Evolutionary conservation across 1,139 yeast species (phyloP).

Genomic region (Arxiozyma telluris): DNA sequence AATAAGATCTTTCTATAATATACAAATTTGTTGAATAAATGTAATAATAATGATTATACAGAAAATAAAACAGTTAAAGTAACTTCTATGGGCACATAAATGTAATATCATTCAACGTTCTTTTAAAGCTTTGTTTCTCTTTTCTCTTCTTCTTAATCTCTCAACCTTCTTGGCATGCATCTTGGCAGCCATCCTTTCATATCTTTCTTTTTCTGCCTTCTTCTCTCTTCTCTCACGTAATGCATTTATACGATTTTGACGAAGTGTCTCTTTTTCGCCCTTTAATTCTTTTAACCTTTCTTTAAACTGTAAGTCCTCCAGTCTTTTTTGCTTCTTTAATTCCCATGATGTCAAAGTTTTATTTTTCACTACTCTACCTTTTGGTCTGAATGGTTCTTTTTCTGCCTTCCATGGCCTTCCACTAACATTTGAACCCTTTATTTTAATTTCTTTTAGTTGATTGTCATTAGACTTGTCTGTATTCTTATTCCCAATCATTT

Average conservation of each 20-base stretch:
- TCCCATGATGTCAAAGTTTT: slow-evolving; percentile 32
- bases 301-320: slow-evolving; percentile 35
- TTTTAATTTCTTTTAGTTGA: slow-evolving; percentile 7
- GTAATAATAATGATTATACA: background rate
- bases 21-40: background rate
- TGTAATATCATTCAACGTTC: slow-evolving; percentile 39
- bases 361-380: slow-evolving; percentile 31
- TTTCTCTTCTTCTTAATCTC: slow-evolving; percentile 69
- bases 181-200: slow-evolving; percentile 58
- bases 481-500: background rate
- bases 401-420: slow-evolving; percentile 52
- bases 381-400: slow-evolving; percentile 39
- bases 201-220: slow-evolving; percentile 67
- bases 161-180: slow-evolving; percentile 76
- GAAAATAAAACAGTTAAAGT: too few species aligned
- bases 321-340: slow-evolving; percentile 32
- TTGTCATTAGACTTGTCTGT: background rate
- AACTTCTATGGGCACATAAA: background rate
- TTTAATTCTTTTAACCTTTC: slow-evolving; percentile 45
- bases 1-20: too few species aligned
- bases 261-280: slow-evolving; percentile 52
- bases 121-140: slow-evolving; percentile 69
- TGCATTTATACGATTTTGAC: slow-evolving; percentile 42
- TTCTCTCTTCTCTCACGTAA: slow-evolving; percentile 58
- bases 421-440: slow-evolving; percentile 39